phyloP scores from a whole-genome alignment of 345 rosid species.

The Salix viminalis region DNA sequence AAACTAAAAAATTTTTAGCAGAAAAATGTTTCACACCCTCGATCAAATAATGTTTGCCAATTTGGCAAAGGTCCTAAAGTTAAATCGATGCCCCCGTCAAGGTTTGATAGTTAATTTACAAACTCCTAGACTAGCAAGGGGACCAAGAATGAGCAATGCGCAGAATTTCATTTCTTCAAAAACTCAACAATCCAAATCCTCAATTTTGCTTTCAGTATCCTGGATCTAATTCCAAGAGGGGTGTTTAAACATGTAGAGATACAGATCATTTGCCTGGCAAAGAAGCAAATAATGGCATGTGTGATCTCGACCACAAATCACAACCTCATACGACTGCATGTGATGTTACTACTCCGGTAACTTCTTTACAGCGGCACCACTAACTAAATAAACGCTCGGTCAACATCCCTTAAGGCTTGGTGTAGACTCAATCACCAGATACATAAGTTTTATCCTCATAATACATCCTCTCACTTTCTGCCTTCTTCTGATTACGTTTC shows the following conservation, averaged over 20 bases:
- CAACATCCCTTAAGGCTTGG: neutral
- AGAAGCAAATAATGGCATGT: constrained; percentile 9
- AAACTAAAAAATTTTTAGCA: neutral
- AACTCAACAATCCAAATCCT: neutral
- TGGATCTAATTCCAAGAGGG: constrained; percentile 4
- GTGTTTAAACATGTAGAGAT: neutral
- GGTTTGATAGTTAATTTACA: neutral
- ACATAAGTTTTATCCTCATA: constrained; percentile 51
- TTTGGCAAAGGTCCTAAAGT: neutral
- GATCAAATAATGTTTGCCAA: neutral
- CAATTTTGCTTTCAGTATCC: neutral
- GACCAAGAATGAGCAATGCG: neutral
- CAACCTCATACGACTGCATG: neutral
- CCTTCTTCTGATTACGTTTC: constrained; percentile 76
- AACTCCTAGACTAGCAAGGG: neutral
- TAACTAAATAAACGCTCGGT: neutral
- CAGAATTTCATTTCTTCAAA: neutral
- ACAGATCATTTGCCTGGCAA: constrained; percentile 10
- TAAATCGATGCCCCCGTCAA: neutral
- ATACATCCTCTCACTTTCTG: constrained; percentile 56
- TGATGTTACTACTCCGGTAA: constrained; percentile 10
- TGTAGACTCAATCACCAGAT: constrained; percentile 41
- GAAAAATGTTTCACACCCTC: neutral
- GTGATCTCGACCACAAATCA: constrained; percentile 5
- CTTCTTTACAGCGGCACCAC: neutral